Base-by-base conservation (phyloP, 2,329 filamentous ascomycete genomes). In the Apiospora marii region DNA sequence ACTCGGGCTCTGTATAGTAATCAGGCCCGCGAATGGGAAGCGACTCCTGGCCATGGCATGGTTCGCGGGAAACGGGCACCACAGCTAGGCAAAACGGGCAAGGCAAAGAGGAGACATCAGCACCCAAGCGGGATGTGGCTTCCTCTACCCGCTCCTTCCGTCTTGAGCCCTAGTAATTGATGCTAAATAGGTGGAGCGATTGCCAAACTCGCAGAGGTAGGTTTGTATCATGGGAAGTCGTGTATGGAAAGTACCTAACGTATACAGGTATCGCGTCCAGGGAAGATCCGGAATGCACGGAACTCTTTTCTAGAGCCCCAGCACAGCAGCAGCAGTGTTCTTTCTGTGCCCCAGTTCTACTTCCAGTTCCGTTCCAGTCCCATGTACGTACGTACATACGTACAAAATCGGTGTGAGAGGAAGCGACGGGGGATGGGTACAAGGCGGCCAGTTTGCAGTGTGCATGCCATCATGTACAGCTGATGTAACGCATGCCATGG, bases 121-220 rank as follows among this genome's bases (percentile, higher is more conserved):
- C 53, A 37, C 53, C 53, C 14, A 61, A 61, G 53, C 53, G 53
- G 53, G 53, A 61, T 41, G 37, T 27, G 58, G 34, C 58, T 64
- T 64, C 30, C 58, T 64, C 53, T 30, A 64, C 58, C 58, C 58
- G 58, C 58, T 64, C 22, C 58, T 64, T 64, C 58, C 58, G 58
- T 64, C 30, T 41, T 41, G 22, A 64, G 34, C 34, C 53, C 53
- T 61, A 14, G 19, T 41, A 16, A 22, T 64, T n/a, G 22, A 64
- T 64, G 34, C 34, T 37, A 41, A 64, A 64, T 64, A 41, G 58
- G 51, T 58, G 34, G 34, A 41, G 58, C 22, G 34, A 24, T 41
- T 41, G 53, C 30, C 19, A n/a, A 34, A 64, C 10, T 22, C 10
- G 1, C n/a, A 53, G 49, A 14, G 27, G 27, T 4, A 30, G 27